Evolutionary conservation across 768 basidiomycete species (phyloP), one percentile per base, ranked within the genome.

Genomic region (Tricholoma matsutake): DNA sequence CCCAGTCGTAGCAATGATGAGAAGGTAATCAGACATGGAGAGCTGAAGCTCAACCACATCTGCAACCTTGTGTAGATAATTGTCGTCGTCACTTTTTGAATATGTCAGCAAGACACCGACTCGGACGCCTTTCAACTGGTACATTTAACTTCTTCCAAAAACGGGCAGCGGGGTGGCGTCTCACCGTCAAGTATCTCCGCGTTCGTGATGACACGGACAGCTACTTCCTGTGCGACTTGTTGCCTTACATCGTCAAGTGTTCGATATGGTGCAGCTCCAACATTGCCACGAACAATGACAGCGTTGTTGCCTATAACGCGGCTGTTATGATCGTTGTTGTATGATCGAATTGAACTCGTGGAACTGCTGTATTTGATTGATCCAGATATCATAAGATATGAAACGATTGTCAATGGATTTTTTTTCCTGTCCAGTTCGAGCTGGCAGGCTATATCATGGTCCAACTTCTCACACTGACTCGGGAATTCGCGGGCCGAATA

Each of bases 91-190:
- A 25, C 70, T 73, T 61, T 83, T 85, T 0, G 87, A 80, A 58
- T 88, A 79, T 11, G 86, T 84, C 20, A 87, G 72, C 55, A 81
- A 72, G 14, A 92, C 86, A 39, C 86, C 85, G 54, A 87, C 76
- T 56, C 81, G 80, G 13, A 83, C 80, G 47, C 76, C 80, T 80
- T 45, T 4, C 60, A 25, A 25, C 22, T 25, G 2, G 22, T 51
- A 53, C 14, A 55, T 5, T 18, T n/a, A 45, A 45, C 31, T 3
- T 22, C 31, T 3, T 22, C 52, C 43, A 3, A 25, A 35, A 35
- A 6, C 43, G 20, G 52, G 2, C 0, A 10, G 16, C 47, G n/a
- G 10, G 29, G 2, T 37, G 10, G 25, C 9, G 29, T 55, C 68
- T 63, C 71, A 72, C 80, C 83, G 63, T 89, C 84, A 31, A 82